Conservation (phyloP, 768 basidiomycete genomes). For the Trametes cinnabarina region DNA sequence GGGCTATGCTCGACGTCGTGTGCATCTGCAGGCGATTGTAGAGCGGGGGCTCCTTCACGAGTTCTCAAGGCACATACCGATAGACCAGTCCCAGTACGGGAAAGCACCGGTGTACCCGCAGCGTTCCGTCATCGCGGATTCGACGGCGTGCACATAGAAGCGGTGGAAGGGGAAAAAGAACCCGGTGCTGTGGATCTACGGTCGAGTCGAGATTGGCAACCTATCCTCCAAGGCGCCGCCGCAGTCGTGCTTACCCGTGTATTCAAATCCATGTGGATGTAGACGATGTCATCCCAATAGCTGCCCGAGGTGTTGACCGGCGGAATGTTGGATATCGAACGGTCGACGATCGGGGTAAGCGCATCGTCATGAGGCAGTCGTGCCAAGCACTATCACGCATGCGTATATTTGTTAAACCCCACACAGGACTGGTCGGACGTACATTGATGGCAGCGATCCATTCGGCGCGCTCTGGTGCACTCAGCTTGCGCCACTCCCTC, state of each 20-base stretch:
- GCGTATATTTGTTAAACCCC: too few relatives aligned
- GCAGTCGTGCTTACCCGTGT: slow-evolving; percentile 5
- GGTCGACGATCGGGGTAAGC: slow-evolving; percentile 8
- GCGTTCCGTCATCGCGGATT: slow-evolving; percentile 20
- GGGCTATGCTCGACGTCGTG: slow-evolving; percentile 21
- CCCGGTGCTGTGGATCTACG: slow-evolving; percentile 26
- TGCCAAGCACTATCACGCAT: slow-evolving; percentile 4
- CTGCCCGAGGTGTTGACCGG: slow-evolving; percentile 15
- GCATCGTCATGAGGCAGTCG: slow-evolving; percentile 6
- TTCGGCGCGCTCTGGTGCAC: slow-evolving; percentile 15
- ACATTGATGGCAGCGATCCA: slow-evolving; percentile 29
- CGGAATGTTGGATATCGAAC: slow-evolving; percentile 10
- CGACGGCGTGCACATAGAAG: slow-evolving; percentile 23
- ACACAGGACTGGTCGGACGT: not conserved
- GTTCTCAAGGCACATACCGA: slow-evolving; percentile 11
- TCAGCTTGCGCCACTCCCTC: slow-evolving; percentile 25
- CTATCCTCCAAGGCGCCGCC: not conserved
- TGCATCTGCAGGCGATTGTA: slow-evolving; percentile 18
- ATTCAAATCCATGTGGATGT: slow-evolving; percentile 30
- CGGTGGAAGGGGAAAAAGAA: slow-evolving; percentile 32
- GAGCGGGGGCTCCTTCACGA: not conserved
- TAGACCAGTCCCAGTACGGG: slow-evolving; percentile 33
- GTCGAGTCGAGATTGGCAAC: not conserved
- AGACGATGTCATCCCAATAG: slow-evolving; percentile 23
- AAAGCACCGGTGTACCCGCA: slow-evolving; percentile 25